Evolutionary conservation across 306 rosid species (phyloP).

Genomic region (Lathyrus sativus): DNA sequence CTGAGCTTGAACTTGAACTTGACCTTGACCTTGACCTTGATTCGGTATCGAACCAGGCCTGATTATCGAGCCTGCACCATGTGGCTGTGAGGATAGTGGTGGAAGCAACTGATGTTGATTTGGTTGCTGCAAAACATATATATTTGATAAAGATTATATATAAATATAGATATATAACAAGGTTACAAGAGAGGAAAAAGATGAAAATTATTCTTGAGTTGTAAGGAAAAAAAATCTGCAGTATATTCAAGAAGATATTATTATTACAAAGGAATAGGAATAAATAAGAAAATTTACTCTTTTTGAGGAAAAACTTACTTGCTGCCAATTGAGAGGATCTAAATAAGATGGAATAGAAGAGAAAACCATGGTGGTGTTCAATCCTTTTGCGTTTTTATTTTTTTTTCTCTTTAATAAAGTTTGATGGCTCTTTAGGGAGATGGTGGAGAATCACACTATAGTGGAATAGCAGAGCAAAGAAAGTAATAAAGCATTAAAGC

Average conservation of each 20-base stretch:
- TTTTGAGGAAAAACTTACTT: slow-evolving; percentile 57
- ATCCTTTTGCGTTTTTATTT: slow-evolving; percentile 48
- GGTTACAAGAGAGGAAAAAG: background rate
- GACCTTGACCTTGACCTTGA: background rate
- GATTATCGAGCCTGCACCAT: slow-evolving; percentile 38
- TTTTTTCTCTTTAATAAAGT: slow-evolving; percentile 68
- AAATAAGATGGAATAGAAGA: slow-evolving; percentile 94
- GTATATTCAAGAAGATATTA: slow-evolving; percentile 73
- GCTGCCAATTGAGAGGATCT: slow-evolving; percentile 99
- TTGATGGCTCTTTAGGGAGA: slow-evolving; percentile 86
- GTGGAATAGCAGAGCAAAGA: slow-evolving; percentile 92
- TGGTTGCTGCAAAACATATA: slow-evolving; percentile 57
- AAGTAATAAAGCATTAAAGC: slow-evolving; percentile 55
- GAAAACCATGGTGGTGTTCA: slow-evolving; percentile 80
- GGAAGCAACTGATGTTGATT: slow-evolving; percentile 54
- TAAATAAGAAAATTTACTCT: slow-evolving; percentile 50
- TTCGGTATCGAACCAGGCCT: background rate
- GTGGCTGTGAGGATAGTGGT: slow-evolving; percentile 40
- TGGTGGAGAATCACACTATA: slow-evolving; percentile 90
- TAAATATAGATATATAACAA: background rate
- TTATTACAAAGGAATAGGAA: slow-evolving; percentile 65
- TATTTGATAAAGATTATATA: background rate
- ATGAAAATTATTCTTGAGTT: slow-evolving; percentile 14
- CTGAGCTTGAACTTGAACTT: background rate
- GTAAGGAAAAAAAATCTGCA: slow-evolving; percentile 39